These are phyloP conservation scores for Nakazawaea pomicola DNA, from an alignment of 805 yeast species.

Conservation along the genomic window DNA sequence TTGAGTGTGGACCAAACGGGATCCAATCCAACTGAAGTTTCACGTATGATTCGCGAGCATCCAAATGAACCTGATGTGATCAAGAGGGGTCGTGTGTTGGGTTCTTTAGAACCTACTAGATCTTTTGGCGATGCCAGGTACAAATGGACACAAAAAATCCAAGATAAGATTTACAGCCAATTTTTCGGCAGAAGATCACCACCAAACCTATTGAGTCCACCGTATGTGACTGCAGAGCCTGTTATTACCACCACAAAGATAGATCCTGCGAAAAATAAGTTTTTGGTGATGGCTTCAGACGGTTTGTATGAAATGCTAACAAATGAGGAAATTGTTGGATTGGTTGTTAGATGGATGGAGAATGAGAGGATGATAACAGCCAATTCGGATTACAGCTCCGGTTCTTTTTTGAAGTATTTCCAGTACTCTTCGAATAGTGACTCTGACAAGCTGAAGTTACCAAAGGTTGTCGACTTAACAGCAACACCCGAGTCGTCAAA, in stretches of 20 bases:
- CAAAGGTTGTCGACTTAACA: constrained; percentile 60
- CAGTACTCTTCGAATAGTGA: constrained; percentile 2
- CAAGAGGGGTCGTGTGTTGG: constrained; percentile 84
- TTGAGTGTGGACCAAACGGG: constrained; percentile 93
- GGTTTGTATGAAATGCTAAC: constrained; percentile 89
- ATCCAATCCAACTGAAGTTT: constrained; percentile 81
- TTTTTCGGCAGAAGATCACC: constrained; percentile 82
- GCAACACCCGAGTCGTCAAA: constrained; percentile 54
- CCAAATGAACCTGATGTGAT: constrained; percentile 86
- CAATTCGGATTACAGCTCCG: constrained; percentile 33
- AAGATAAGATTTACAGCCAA: constrained; percentile 64
- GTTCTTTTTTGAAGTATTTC: constrained; percentile 24
- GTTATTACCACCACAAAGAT: constrained; percentile 79
- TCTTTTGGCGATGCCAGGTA: constrained; percentile 97
- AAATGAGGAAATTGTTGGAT: constrained; percentile 87
- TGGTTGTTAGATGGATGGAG: constrained; percentile 93
- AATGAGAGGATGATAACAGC: constrained; percentile 57
- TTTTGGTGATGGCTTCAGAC: constrained; percentile 89
- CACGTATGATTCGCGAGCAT: constrained; percentile 78
- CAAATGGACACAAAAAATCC: constrained; percentile 72
- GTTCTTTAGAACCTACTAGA: constrained; percentile 90
- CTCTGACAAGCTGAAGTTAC: constrained; percentile 44
- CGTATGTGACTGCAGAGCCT: constrained; percentile 97
- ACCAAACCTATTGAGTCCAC: constrained; percentile 76
- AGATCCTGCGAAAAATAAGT: constrained; percentile 67